phyloP scores from a whole-genome alignment of 1,139 yeast species.

The Hansenula anomala region DNA sequence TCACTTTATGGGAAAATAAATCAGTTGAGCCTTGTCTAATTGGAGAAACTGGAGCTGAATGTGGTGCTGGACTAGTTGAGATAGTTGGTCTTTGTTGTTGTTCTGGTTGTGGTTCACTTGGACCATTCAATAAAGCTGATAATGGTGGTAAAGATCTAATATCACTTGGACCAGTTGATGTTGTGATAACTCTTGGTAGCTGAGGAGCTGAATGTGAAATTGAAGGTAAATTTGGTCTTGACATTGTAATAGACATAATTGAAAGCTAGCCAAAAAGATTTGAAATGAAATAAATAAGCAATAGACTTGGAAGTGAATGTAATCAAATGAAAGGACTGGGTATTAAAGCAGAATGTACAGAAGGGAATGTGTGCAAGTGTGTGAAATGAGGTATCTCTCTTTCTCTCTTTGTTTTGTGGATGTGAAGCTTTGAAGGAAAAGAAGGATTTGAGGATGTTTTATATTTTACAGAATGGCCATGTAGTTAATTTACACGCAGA shows the following conservation, averaged over 20 bases:
- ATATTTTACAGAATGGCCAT: too few relatives aligned
- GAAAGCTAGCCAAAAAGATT: background rate
- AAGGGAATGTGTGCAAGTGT: too few relatives aligned
- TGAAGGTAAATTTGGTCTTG: slow-evolving; percentile 8
- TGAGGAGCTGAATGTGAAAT: background rate
- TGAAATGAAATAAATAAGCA: too few relatives aligned
- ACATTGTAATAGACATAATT: slow-evolving; percentile 12
- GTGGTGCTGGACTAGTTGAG: background rate
- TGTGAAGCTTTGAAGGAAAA: too few relatives aligned
- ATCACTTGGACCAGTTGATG: background rate
- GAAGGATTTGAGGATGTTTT: too few relatives aligned
- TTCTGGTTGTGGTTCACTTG: background rate
- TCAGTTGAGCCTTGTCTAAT: slow-evolving; percentile 3
- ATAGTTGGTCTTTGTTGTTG: background rate
- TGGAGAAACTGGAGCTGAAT: slow-evolving; percentile 8
- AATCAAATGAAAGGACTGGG: background rate
- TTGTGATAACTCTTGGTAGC: background rate
- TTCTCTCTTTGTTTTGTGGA: too few relatives aligned
- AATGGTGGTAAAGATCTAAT: slow-evolving; percentile 12
- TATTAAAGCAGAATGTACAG: too few relatives aligned
- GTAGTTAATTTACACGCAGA: too few relatives aligned
- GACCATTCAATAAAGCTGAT: slow-evolving; percentile 6
- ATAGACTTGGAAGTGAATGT: too few relatives aligned
- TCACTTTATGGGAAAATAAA: background rate
- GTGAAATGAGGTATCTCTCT: too few relatives aligned